Evolutionary conservation across 305 asterid species (phyloP), one percentile per base, ranked within the genome.

Genomic region (Rubia peregrina): DNA sequence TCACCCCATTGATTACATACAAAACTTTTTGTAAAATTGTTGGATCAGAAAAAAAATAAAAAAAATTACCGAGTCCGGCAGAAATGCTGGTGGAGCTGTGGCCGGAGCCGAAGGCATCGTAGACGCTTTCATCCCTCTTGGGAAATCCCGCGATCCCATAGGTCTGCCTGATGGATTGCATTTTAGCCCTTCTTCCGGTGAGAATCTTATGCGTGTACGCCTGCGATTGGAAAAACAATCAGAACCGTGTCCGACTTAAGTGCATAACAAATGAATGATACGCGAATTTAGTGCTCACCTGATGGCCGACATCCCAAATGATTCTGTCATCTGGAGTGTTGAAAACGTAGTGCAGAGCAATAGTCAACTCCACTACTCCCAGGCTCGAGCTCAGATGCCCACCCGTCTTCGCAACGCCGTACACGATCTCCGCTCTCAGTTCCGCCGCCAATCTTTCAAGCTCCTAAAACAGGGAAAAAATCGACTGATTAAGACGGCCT

Each of bases 231-330:
- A 16, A 5, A 38, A 61, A 40, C 13, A 63, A 51, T 80, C 67
- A 60, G 74, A 67, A 48, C 14, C 65, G 49, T 66, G 43, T n/a
- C 9, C 62, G 36, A 51, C 0, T 51, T 51, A 16, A 26, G 59
- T 6, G n/a, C 30, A 7, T 19, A 19, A 21, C 33, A 56, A 22
- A n/a, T 11, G 33, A 56, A 22, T 56, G 62, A 22, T 22, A 22
- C 21, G 62, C 26, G 13, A n/a, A n/a, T 56, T 56, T 56, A n/a
- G 68, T 72, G 26, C 62, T 80, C 40, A 89, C 96, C 86, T 89
- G 96, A 80, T 89, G 93, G 68, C 91, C 94, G 6, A 89, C 91
- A 79, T 89, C 96, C 96, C 96, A 89, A 11, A 89, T 82, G 26
- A 89, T 87, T 67, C 71, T 87, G 74, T 89, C 96, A 4, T 83